Evolutionary conservation across 768 basidiomycete species (phyloP), one percentile per base, ranked within the genome.

Genomic region (Mycena galericulata): DNA sequence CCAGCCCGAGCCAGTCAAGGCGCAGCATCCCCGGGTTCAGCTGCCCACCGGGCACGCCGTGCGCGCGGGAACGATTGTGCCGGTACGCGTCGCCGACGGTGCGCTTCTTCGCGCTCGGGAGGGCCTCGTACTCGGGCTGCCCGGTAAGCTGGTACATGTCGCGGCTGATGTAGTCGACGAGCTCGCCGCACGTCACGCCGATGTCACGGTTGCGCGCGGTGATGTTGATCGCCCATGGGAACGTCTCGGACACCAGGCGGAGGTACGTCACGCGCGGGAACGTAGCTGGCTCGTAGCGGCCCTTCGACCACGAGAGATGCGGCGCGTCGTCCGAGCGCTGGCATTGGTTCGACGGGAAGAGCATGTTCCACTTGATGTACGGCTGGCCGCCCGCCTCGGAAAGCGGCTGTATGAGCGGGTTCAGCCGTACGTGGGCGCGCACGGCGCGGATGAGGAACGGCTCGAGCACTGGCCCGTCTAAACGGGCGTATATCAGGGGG

Each of bases 361-460:
- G 83, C 89, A 94, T 91, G 78, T 92, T 91, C 91, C 92, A 93
- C 51, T 85, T 87, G 47, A 94, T 79, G 74, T 87, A 86, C 7
- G 85, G 84, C 29, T 80, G 77, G 1, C 86, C 83, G 5, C 76
- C 75, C 11, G 83, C 82, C 0, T 84, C 77, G 67, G 77, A 80
- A 45, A 74, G 74, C 22, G 89, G 88, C 0, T 78, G 73, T 18
- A 93, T 80, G 27, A 93, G 82, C 0, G 92, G 91, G 74, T 94
- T 93, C 36, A 94, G 63, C 50, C 78, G 76, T 7, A 89, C 69
- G 8, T 71, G 68, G 1, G 87, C 88, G 0, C 79, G 72, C 12
- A 92, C 85, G 27, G 87, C 78, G 55, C 81, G 83, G 20, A 84
- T 76, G 22, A 90, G 75, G 70, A 90, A 86, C 0, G 92, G 88